Conservation (phyloP, 495 filamentous ascomycete species). For the Daldinia concentrica region DNA sequence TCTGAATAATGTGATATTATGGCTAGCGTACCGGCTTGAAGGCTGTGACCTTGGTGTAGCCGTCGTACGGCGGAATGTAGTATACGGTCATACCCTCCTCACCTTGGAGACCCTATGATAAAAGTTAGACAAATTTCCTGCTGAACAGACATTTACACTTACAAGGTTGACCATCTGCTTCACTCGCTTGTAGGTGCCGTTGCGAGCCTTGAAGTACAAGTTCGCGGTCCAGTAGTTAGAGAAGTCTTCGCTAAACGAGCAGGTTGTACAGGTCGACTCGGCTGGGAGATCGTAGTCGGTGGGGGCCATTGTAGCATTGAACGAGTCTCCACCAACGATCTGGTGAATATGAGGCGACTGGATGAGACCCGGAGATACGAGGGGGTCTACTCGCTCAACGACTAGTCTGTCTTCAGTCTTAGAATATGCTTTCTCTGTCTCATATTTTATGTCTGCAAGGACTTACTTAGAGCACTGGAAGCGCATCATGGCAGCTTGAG, state of each 20-base stretch:
- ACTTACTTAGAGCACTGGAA: slow-evolving; percentile 38
- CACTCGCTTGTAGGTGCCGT: slow-evolving; percentile 55
- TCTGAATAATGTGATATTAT: background rate
- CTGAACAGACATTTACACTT: background rate
- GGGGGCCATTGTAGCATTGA: slow-evolving; percentile 49
- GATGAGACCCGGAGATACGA: slow-evolving; percentile 46
- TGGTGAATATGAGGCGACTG: slow-evolving; percentile 49
- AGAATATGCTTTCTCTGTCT: background rate
- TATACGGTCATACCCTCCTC: slow-evolving; percentile 57
- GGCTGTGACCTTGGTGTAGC: slow-evolving; percentile 53
- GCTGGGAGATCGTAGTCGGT: slow-evolving; percentile 34
- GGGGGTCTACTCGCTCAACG: slow-evolving; percentile 54
- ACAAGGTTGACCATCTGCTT: slow-evolving; percentile 47
- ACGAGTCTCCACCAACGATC: slow-evolving; percentile 47
- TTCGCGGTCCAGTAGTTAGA: slow-evolving; percentile 54
- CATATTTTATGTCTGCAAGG: background rate
- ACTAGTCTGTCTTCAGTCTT: slow-evolving; percentile 27
- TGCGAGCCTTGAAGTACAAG: slow-evolving; percentile 52
- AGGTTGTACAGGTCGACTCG: slow-evolving; percentile 48
- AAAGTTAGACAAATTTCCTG: slow-evolving; percentile 39
- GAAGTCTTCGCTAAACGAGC: slow-evolving; percentile 51
- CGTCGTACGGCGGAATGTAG: slow-evolving; percentile 54
- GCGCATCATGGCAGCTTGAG: slow-evolving; percentile 39
- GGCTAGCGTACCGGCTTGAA: slow-evolving; percentile 51
- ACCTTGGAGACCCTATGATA: slow-evolving; percentile 47